Conservation (phyloP, 2,329 filamentous ascomycete genomes). For the Xylaria sp. region DNA sequence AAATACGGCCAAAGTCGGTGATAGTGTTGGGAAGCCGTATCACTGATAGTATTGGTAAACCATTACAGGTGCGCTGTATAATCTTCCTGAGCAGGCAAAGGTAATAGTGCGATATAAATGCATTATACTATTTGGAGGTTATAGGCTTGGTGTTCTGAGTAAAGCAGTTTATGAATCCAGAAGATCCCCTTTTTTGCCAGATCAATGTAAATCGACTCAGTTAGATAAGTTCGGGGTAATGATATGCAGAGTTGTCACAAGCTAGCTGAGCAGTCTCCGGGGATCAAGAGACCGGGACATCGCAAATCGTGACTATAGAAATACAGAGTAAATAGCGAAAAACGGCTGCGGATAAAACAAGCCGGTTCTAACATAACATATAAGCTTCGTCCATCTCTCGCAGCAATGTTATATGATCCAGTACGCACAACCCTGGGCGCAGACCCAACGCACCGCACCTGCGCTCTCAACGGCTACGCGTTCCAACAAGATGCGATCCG, state of each 20-base stretch:
- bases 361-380: neutral
- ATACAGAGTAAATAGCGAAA: neutral
- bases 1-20: neutral
- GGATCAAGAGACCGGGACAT: neutral
- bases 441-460: constrained; percentile 52
- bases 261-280: no score
- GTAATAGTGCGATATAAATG: neutral
- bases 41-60: neutral
- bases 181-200: neutral
- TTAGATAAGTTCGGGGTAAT: constrained; percentile 11
- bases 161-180: neutral
- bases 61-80: neutral
- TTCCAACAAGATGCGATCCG: constrained; percentile 62
- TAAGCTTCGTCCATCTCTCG: neutral
- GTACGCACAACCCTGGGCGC: constrained; percentile 50
- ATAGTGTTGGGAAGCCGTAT: neutral
- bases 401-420: constrained; percentile 48
- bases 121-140: neutral
- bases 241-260: constrained; percentile 8
- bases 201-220: neutral
- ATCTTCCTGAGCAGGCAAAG: neutral
- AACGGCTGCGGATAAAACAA: neutral
- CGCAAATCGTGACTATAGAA: neutral
- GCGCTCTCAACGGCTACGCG: constrained; percentile 58
- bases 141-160: neutral